Base-by-base conservation (phyloP, 345 rosid genomes). In the Lumnitzera littorea region DNA sequence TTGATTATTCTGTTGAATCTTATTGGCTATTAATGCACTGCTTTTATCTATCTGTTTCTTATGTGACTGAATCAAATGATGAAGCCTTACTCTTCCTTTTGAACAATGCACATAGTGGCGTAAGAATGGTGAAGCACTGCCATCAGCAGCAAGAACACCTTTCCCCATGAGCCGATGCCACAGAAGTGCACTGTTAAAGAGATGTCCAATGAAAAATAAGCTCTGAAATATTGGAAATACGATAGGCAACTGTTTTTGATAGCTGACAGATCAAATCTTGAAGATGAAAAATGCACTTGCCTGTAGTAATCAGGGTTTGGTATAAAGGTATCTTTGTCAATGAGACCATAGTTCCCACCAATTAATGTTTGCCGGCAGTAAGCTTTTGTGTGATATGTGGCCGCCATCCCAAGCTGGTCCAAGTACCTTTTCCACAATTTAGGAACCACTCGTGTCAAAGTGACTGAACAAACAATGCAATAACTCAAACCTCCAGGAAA, bases 251-350 rank as follows among this genome's bases (percentile, higher is more conserved):
- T 27, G 31, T 27, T 36, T 36, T 5, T 36, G 43, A 36, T 5
- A 36, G 43, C 43, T 4, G 43, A 36, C 11, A 5, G 43, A 36
- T 9, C 43, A 36, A 4, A 36, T 0, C 9, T 36, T 9, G 11
- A 9, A 36, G 43, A 36, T 5, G 43, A 36, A 36, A 36, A 36
- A 50, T 20, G 11, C 46, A 55, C 91, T 84, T 71, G 74, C 99
- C 99, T 95, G 80, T 91, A 95, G 75, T 95, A 95, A 76, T 95
- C 97, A 4, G 99, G 99, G 63, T 88, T 86, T 12, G 99, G 97
- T 15, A 76, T 72, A 62, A 79, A 73, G 2, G 96, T 86, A 49
- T 77, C 77, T 4, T 74, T 78, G 67, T 91, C 74, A 58, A 95
- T 95, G 66, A 95, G 84, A 58, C 97, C 90, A 3, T 95, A 95